Evolutionary conservation across 1,284 basidiomycete genomes (phyloP), one percentile per base, ranked within the genome.

Genomic region (Ganoderma sinense): DNA sequence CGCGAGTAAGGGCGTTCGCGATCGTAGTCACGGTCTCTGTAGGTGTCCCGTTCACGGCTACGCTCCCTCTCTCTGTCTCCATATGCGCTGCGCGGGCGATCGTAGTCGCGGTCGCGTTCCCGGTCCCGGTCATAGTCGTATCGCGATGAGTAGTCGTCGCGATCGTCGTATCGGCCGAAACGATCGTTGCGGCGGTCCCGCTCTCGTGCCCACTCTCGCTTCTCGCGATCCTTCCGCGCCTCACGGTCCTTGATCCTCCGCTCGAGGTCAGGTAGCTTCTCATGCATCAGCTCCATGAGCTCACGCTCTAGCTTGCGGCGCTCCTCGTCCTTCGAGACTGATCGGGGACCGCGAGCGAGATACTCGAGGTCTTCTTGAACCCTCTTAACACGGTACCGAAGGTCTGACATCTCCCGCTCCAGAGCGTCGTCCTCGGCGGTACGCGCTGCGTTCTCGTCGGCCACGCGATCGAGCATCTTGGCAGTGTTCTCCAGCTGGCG

Each of bases 331-430:
- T 95, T 96, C 11, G 89, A 87, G 6, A 85, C 81, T 11, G 91
- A 89, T 68, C 91, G 87, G 1, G 96, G 90, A 0, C 96, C 94
- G 23, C 93, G 90, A 23, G 92, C 91, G 67, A 93, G 90, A 77
- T 97, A 96, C 61, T 98, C 97, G 59, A 99, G 86, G 80, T 99
- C 97, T 73, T 98, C 96, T 79, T 96, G 93, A 11, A 99, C 88
- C 26, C 97, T 86, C 77, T 92, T 91, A 66, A 98, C 96, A 45
- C 93, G 89, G 79, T 95, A 95, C 66, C 91, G 92, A 45, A 99
- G 84, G 75, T 97, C 95, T 11, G 94, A 91, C 83, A 98, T 89
- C 82, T 99, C 97, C 67, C 92, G 87, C 71, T 98, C 95, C 20
- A 99, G 86, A 65, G 88, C 92, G 71, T 98, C 96, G 75, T 98